Evolutionary conservation across 371 early-diverging fungal species (phyloP).

Genomic region (Globomyces sp.): DNA sequence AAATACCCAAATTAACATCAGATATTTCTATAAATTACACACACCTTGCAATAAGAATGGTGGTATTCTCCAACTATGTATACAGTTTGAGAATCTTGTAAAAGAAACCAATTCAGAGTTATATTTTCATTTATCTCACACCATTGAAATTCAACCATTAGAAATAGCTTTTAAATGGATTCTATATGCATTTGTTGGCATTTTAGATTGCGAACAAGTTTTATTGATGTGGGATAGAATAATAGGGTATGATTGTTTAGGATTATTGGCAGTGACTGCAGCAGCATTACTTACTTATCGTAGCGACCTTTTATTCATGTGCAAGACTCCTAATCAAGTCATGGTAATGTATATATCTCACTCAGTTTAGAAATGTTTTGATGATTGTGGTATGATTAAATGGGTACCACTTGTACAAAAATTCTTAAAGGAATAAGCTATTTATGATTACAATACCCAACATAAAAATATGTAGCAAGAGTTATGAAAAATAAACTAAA

Average conservation of each 20-base stretch:
- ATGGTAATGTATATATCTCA: slow-evolving; percentile 27
- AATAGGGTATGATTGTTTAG: slow-evolving; percentile 37
- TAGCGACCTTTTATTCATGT: slow-evolving; percentile 29
- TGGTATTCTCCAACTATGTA: slow-evolving; percentile 26
- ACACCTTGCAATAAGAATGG: slow-evolving; percentile 22
- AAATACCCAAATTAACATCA: slow-evolving; percentile 5
- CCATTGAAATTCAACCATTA: slow-evolving; percentile 27
- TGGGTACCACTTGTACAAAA: slow-evolving; percentile 20
- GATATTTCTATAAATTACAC: slow-evolving; percentile 45
- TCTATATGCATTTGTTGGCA: slow-evolving; percentile 43
- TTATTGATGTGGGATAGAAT: slow-evolving; percentile 51
- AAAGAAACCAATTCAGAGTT: slow-evolving; percentile 39
- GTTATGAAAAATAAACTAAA: no score
- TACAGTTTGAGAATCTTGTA: slow-evolving; percentile 39
- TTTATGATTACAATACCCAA: background rate
- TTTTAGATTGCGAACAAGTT: slow-evolving; percentile 47
- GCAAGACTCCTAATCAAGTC: slow-evolving; percentile 30
- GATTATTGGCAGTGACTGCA: slow-evolving; percentile 37
- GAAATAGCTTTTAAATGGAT: slow-evolving; percentile 45
- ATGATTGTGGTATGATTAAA: slow-evolving; percentile 13
- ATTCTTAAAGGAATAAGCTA: background rate
- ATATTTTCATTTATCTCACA: slow-evolving; percentile 35
- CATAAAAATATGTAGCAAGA: no score
- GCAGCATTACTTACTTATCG: slow-evolving; percentile 35
- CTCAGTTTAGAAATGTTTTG: slow-evolving; percentile 9